These are phyloP conservation scores for Picea abies DNA, from an alignment of 83 land plant genomes.

Conservation along the genomic window DNA sequence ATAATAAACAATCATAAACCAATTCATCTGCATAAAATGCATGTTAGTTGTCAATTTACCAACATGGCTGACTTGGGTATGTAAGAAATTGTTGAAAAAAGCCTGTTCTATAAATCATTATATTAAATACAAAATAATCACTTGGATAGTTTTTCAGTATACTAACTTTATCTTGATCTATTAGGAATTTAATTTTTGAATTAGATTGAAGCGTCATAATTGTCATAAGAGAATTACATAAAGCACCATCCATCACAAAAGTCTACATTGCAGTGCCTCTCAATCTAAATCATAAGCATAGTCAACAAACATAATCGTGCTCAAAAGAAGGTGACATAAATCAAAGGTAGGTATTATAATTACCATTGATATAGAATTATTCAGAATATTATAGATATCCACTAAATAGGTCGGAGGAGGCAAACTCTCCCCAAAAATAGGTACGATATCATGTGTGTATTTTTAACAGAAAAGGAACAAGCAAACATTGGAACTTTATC, in stretches of 20 bases:
- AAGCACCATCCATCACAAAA: not conserved
- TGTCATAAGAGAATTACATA: not conserved
- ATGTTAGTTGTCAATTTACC: not conserved
- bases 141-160: not conserved
- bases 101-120: not conserved
- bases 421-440: not conserved
- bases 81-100: not conserved
- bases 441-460: not conserved
- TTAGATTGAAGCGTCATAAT: not conserved
- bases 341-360: not conserved
- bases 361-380: not conserved
- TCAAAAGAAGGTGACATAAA: not conserved
- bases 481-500: not conserved
- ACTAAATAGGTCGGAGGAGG: not conserved
- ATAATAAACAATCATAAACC: not conserved
- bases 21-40: not conserved
- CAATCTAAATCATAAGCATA: not conserved
- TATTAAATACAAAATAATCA: conserved; percentile 1
- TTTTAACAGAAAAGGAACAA: not conserved
- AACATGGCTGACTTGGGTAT: not conserved
- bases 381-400: not conserved
- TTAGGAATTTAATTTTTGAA: not conserved
- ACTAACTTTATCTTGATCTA: not conserved
- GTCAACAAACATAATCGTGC: too few species aligned
- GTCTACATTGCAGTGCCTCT: not conserved